Base-by-base conservation (phyloP, 2,329 filamentous ascomycete species). In the Hirsutella rhossiliensis region DNA sequence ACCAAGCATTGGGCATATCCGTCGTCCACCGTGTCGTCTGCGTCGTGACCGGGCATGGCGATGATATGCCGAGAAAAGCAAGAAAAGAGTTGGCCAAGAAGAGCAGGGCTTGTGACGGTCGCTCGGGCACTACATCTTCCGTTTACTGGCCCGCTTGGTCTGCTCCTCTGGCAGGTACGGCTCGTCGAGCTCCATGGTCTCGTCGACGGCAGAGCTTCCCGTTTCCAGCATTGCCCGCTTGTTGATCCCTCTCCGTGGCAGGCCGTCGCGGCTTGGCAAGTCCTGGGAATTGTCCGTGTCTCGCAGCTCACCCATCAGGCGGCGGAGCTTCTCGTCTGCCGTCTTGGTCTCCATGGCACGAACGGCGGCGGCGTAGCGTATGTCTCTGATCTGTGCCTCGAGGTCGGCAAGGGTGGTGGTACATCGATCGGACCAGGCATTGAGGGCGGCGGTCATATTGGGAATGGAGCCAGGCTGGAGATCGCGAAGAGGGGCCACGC, bases 401-500 rank as follows among this genome's bases (percentile, higher is more conserved):
- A 98, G 75, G 28, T 84, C 83, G 0, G 64, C 66, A 2, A 96
- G 77, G 2, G 87, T 86, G 4, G 71, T 65, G 6, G 78, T 76
- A 67, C 90, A 97, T 46, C 88, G 80, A n/a, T 64, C 68, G 43
- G 83, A 80, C 90, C 90, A 98, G 44, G 73, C 73, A 28, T 73
- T 70, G 11, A 98, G 73, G 12, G 80, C 76, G 3, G 65, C 61
- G 27, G 87, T 73, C 66, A 96, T 82, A 1, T 66, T 63, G 0
- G 80, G 76, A 12, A 95, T 73, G 45, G 81, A 78, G 45, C 78
- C 78, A 0, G 88, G 87, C 1, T 78, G 75, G 2, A 95, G 76
- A 60, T 98, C 92, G 18, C 92, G 87, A 2, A 96, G 76, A 0
- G 92, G 84, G 0, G 89, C 80, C 29, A 96, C 80, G 48, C 84